Conservation (phyloP, 768 basidiomycete genomes). For the Hygrophoropsis aurantiaca region DNA sequence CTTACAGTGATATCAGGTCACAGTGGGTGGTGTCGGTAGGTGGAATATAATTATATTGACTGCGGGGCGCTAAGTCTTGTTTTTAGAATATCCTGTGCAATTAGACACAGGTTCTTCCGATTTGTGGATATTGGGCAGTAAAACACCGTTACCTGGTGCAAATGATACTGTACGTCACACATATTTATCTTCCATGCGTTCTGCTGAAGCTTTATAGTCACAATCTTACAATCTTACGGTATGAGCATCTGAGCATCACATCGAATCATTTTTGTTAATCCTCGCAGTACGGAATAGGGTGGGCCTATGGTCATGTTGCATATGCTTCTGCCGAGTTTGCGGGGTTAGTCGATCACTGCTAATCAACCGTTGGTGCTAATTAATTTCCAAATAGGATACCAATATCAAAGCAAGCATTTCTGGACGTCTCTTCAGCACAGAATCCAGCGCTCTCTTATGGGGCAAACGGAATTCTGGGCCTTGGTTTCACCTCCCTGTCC, state of each 20-base stretch:
- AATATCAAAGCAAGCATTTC: conserved; percentile 67
- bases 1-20: conserved; percentile 44
- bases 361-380: conserved; percentile 2
- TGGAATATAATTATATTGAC: conserved; percentile 17
- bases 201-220: conserved; percentile 31
- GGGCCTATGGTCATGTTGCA: conserved; percentile 65
- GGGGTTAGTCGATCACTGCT: conserved; percentile 44
- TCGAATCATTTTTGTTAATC: conserved; percentile 4
- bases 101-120: conserved; percentile 86
- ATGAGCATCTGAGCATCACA: conserved; percentile 19
- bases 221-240: conserved; percentile 64
- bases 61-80: conserved; percentile 5
- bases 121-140: conserved; percentile 62
- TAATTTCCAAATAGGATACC: conserved; percentile 44
- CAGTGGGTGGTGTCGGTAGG: conserved; percentile 59
- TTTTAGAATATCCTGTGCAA: conserved; percentile 68
- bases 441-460: conserved; percentile 77
- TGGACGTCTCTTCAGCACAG: conserved; percentile 60
- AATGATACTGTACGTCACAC: conserved; percentile 45
- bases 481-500: conserved; percentile 79
- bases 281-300: conserved; percentile 76
- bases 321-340: conserved; percentile 69
- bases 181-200: neutral
- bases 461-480: conserved; percentile 68
- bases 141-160: conserved; percentile 47